Conservation (phyloP, 2,329 filamentous ascomycete genomes). For the Ascochyta rabiei region DNA sequence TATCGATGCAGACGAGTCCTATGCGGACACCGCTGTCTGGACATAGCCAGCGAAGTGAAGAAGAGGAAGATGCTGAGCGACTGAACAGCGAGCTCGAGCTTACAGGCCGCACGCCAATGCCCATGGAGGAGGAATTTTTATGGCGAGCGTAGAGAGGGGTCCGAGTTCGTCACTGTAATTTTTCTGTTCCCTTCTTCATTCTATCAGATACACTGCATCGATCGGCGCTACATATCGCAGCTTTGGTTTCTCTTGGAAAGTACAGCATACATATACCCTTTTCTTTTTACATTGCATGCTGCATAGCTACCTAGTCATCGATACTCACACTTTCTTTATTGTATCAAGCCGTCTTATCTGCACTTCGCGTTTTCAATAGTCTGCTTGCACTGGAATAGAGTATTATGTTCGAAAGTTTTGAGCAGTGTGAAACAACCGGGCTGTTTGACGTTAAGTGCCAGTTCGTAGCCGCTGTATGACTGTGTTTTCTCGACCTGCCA, state of each 20-base stretch:
- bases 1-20: constrained; percentile 38
- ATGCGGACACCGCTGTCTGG: constrained; percentile 42
- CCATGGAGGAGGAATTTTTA: constrained; percentile 47
- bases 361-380: not conserved
- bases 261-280: constrained; percentile 15
- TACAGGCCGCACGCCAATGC: constrained; percentile 44
- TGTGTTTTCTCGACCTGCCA: not conserved
- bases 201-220: constrained; percentile 2
- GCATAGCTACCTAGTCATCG: not conserved
- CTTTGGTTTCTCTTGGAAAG: not conserved
- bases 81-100: constrained; percentile 39
- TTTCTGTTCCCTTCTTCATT: not conserved
- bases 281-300: not conserved
- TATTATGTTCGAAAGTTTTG: not conserved
- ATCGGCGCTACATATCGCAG: constrained; percentile 5
- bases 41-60: constrained; percentile 36
- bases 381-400: not conserved
- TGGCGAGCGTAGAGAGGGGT: constrained; percentile 34
- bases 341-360: not conserved
- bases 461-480: not conserved
- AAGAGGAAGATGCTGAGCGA: constrained; percentile 43
- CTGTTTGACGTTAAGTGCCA: not conserved
- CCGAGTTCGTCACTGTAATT: too few relatives aligned
- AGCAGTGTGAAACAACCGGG: not conserved
- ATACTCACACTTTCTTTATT: constrained; percentile 3